Percentiles rank a stretch among this genome's conserved stretches.
Conservation (phyloP, 768 basidiomycete genomes). For the Dioszegia hungarica region DNA sequence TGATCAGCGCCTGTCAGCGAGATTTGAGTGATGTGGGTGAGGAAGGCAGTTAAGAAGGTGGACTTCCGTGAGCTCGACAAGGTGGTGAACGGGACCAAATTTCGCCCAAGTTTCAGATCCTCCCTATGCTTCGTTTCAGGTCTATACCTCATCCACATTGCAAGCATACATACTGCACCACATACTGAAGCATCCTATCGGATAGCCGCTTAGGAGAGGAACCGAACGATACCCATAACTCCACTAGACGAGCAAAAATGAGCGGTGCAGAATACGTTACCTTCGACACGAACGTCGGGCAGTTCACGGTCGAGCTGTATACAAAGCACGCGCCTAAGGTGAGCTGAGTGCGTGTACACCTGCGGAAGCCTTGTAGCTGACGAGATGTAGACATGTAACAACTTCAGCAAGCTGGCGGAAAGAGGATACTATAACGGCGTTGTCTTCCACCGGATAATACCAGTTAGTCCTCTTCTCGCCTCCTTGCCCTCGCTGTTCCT, state of each 20-base stretch:
- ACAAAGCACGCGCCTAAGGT: slow-evolving; percentile 82
- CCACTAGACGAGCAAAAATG: no score
- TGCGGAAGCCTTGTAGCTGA: background rate
- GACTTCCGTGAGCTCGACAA: background rate
- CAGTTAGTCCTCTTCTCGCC: slow-evolving; percentile 57
- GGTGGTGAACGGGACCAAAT: background rate
- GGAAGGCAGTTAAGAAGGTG: background rate
- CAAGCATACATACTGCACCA: no score
- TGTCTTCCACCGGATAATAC: slow-evolving; percentile 84
- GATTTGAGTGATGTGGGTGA: background rate
- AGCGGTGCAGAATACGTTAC: slow-evolving; percentile 33
- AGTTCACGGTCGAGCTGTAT: slow-evolving; percentile 79
- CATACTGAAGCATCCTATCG: no score
- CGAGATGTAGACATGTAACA: slow-evolving; percentile 73
- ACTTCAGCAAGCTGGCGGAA: slow-evolving; percentile 85
- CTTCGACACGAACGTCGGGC: slow-evolving; percentile 48
- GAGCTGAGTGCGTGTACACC: slow-evolving; percentile 8
- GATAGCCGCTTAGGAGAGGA: no score
- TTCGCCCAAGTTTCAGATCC: slow-evolving; percentile 7
- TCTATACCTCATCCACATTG: background rate
- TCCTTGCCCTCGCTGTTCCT: no score
- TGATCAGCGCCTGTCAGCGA: slow-evolving; percentile 2
- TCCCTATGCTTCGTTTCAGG: background rate
- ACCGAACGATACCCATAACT: no score
- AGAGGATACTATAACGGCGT: slow-evolving; percentile 89